Evolutionary conservation across 225 moss, liverwort and hornwort species (phyloP).

Genomic region (Polytrichum commune): DNA sequence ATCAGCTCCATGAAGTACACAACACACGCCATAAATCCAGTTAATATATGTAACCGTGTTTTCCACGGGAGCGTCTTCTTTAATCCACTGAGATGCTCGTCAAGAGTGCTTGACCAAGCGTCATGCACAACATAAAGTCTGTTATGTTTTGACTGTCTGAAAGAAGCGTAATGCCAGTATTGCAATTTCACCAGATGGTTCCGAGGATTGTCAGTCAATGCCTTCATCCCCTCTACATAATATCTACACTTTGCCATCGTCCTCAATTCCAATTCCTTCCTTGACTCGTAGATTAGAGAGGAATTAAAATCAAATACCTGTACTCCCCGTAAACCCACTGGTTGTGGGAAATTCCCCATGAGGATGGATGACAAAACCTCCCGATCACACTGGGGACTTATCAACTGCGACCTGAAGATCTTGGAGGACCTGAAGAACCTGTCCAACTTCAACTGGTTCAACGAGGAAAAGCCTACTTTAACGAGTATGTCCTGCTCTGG

Average conservation of each 20-base stretch:
- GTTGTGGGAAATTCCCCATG: too few species aligned
- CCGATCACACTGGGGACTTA: accelerated
- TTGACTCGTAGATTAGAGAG: too few species aligned
- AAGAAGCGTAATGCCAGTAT: not conserved
- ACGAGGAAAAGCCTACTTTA: too few species aligned
- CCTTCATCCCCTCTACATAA: not conserved
- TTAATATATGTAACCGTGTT: not conserved
- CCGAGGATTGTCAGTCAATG: not conserved
- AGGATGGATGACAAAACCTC: too few species aligned
- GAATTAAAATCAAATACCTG: too few species aligned
- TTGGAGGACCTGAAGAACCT: too few species aligned
- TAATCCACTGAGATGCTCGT: not conserved
- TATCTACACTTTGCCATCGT: not conserved
- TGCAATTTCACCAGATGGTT: not conserved
- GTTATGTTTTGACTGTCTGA: too few species aligned
- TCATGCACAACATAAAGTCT: not conserved
- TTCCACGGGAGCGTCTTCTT: not conserved
- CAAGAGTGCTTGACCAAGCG: not conserved
- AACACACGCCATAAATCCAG: not conserved
- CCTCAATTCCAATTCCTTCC: too few species aligned
- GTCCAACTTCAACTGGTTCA: too few species aligned
- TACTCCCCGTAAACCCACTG: too few species aligned
- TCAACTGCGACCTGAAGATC: too few species aligned
- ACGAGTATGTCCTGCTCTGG: too few species aligned
- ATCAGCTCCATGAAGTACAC: not conserved